Base-by-base conservation (phyloP, 305 asterid species). In the Fraxinus dipetala region DNA sequence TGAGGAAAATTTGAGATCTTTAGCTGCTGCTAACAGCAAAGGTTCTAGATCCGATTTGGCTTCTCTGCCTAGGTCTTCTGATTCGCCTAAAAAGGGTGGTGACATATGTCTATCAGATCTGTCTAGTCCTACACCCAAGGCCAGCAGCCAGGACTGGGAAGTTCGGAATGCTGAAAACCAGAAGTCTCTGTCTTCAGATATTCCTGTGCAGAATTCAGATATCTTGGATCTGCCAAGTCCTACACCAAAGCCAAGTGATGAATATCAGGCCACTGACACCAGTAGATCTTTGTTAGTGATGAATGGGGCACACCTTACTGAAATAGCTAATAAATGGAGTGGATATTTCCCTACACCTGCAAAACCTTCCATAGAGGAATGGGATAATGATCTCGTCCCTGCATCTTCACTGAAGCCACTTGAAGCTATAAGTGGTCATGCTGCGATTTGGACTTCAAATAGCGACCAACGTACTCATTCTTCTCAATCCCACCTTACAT, bases 301-400 rank as follows among this genome's bases (percentile, higher is more conserved):
- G 76, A 87, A 87, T 69, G 89, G 87, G 65, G 81, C 86, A 43
- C 91, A 87, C 81, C 84, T 92, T 54, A 91, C 89, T 10, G 93
- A 87, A 80, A 87, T 89, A 61, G 89, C 86, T 34, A 87, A 89
- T 79, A 94, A 88, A 81, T 91, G 98, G 96, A 87, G 90, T 56
- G 89, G 92, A 79, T 89, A 88, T 89, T 85, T 94, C 79, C 88
- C 95, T 43, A 79, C 93, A 26, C 89, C 90, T 56, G 85, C 89
- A 59, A 89, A 88, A 86, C 84, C 87, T 31, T 83, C 90, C 72
- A 70, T 79, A 13, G 89, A 89, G 84, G 94, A 90, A 88, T 88
- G 94, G 92, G 92, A 89, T 81, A 77, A 91, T 1, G 85, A 81
- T 56, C 83, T 79, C 20, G 79, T 84, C 85, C 78, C 91, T 51